Evolutionary conservation across 176 grass and related monocot species (phyloP), one percentile per base, ranked within the genome.

Genomic region (sorghum (Sorghum bicolor)): DNA sequence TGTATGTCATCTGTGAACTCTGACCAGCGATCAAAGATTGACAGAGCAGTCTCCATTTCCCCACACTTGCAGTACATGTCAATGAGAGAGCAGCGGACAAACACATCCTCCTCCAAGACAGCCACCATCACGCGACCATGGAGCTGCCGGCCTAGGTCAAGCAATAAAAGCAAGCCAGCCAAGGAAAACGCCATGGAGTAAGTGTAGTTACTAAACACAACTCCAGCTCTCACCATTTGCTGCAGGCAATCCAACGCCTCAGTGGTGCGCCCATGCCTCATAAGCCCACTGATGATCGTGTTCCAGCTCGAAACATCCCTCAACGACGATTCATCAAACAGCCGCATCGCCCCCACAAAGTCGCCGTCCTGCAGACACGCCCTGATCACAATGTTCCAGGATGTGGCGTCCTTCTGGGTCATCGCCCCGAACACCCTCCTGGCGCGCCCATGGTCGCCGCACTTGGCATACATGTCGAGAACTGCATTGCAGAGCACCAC

Each of bases 11-110:
- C 63, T 15, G 29, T 63, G 44, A 72, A 64, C 1, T 24, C 41
- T 20, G 87, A 69, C 41, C 81, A 89, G 10, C 32, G 24, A 83
- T 71, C 62, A 63, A 94, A 94, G 28, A 94, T 76, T 20, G 62
- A 79, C 17, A 67, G 31, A 61, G 87, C 85, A 33, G 75, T 24
- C 29, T 89, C 64, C 69, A 89, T 58, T 34, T 77, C 39, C 3
- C 85, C 78, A 32, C 92, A 92, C 67, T 92, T 94, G 78, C 89
- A 91, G 86, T 94, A 94, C 89, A 94, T 94, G 72, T 94, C 92
- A 83, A 87, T 85, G 24, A 94, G 89, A 76, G 92, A 87, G 78
- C 70, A 80, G 52, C 74, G 30, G 70, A 92, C 81, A 83, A 91
- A 87, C 30, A 74, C 32, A 29, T 92, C 82, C 2, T 50, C 31